Conservation (phyloP, 441 rosid species). For the Populus hybrid region DNA sequence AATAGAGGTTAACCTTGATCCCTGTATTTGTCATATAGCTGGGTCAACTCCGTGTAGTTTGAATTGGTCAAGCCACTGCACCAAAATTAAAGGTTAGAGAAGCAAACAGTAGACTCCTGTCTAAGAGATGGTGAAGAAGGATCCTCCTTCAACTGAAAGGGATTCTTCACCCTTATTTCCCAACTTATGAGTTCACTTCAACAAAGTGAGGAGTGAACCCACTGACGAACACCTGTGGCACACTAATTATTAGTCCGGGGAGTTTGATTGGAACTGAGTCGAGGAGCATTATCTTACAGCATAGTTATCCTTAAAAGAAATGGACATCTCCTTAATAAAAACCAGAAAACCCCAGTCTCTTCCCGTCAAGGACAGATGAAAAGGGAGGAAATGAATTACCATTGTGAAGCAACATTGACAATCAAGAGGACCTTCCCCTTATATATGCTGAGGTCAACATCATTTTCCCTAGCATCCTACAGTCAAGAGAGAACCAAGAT, state of each 20-base stretch:
- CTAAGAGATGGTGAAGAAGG: neutral
- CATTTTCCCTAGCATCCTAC: constrained; percentile 83
- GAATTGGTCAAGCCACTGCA: constrained; percentile 82
- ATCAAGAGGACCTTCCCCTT: constrained; percentile 87
- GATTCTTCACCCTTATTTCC: neutral
- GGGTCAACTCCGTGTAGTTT: constrained; percentile 86
- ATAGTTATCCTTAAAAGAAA: neutral
- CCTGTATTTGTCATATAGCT: constrained; percentile 76
- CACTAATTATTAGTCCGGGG: neutral
- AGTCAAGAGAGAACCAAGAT: neutral
- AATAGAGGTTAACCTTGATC: constrained; percentile 46
- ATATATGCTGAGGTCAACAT: constrained; percentile 71
- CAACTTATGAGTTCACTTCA: neutral
- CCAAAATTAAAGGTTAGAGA: constrained; percentile 17
- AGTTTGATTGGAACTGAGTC: neutral
- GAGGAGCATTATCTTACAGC: neutral
- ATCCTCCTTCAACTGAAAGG: neutral
- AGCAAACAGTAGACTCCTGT: neutral
- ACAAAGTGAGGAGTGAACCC: neutral
- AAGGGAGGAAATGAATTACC: constrained; percentile 37
- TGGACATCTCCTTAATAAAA: neutral
- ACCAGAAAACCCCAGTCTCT: neutral
- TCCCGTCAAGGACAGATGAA: neutral
- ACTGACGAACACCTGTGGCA: neutral
- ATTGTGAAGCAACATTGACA: constrained; percentile 98